A percentile compares a stretch with the other conserved stretches of the same genome.
These are phyloP conservation scores for Phytophthora crassamura DNA, from an alignment of 352 stramenopile species.

Conservation along the genomic window DNA sequence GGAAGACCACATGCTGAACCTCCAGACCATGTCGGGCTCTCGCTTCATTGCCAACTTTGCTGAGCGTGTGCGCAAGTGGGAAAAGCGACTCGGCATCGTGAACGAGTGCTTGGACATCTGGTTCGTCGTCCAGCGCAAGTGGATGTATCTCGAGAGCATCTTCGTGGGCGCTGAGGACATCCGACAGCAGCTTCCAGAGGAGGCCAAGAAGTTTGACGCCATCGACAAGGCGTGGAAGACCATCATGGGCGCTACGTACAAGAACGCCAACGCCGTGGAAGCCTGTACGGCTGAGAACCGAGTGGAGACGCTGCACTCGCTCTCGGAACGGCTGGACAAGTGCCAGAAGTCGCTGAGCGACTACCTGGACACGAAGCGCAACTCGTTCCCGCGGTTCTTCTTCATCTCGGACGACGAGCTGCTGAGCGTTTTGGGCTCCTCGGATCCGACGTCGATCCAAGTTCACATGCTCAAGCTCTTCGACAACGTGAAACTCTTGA, in stretches of 20 bases:
- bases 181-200: slow-evolving; percentile 92
- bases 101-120: slow-evolving; percentile 93
- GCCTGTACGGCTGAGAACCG: slow-evolving; percentile 90
- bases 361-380: slow-evolving; percentile 92
- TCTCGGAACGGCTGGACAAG: slow-evolving; percentile 91
- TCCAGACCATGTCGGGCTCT: slow-evolving; percentile 92
- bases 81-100: slow-evolving; percentile 90
- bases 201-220: slow-evolving; percentile 94
- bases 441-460: slow-evolving; percentile 93
- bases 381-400: slow-evolving; percentile 94
- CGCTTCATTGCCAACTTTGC: slow-evolving; percentile 92
- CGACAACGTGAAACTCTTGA: slow-evolving; percentile 94
- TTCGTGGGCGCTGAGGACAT: slow-evolving; percentile 95
- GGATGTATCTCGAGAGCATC: slow-evolving; percentile 96
- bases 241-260: slow-evolving; percentile 93
- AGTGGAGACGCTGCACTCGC: slow-evolving; percentile 86
- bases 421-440: slow-evolving; percentile 91
- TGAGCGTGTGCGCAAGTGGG: slow-evolving; percentile 92
- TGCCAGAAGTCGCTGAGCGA: slow-evolving; percentile 92
- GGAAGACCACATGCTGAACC: slow-evolving; percentile 90
- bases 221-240: slow-evolving; percentile 94
- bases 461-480: slow-evolving; percentile 97
- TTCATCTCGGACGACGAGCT: slow-evolving; percentile 96
- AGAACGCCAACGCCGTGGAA: slow-evolving; percentile 92
- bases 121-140: slow-evolving; percentile 95